phyloP scores from a whole-genome alignment of 2,329 filamentous ascomycete species.

The Anisogramma anomala region DNA sequence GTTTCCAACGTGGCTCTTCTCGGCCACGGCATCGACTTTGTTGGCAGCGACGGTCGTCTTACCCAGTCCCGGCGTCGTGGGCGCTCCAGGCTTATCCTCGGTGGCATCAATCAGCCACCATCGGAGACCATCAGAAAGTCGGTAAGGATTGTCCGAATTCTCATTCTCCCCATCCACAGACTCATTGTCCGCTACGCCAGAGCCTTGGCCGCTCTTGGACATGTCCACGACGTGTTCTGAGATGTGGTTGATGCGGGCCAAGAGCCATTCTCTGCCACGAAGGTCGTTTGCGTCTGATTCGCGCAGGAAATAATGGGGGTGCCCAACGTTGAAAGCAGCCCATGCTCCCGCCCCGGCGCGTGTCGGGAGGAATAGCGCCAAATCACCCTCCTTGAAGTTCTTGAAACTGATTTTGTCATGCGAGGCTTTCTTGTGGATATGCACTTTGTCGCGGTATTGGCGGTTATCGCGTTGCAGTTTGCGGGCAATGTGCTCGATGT shows the following conservation, averaged over 20 bases:
- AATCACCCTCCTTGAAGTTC: conserved; percentile 91
- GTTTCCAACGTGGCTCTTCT: conserved; percentile 37
- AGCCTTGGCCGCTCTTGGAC: conserved; percentile 49
- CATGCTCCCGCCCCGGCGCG: conserved; percentile 91
- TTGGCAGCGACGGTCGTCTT: conserved; percentile 87
- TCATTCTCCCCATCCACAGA: conserved; percentile 65
- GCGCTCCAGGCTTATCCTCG: conserved; percentile 85
- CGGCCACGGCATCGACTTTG: conserved; percentile 76
- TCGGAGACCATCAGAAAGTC: conserved; percentile 82
- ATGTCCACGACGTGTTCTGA: conserved; percentile 91
- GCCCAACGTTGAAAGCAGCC: conserved; percentile 97
- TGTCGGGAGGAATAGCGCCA: conserved; percentile 88
- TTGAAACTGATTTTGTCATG: conserved; percentile 95
- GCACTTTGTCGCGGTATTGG: conserved; percentile 76
- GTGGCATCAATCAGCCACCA: conserved; percentile 94
- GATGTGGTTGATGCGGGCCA: conserved; percentile 81
- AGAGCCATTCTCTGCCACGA: conserved; percentile 82
- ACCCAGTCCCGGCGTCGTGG: conserved; percentile 80
- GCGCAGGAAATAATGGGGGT: conserved; percentile 90
- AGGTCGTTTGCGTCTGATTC: conserved; percentile 85
- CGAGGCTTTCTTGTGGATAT: conserved; percentile 67
- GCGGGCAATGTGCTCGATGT: conserved; percentile 83
- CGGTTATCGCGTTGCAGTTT: conserved; percentile 88
- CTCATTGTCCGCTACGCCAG: conserved; percentile 34
- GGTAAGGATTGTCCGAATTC: conserved; percentile 85